These are phyloP conservation scores for Blastocystis sp. DNA, from an alignment of 352 stramenopile genomes.

Conservation along the genomic window DNA sequence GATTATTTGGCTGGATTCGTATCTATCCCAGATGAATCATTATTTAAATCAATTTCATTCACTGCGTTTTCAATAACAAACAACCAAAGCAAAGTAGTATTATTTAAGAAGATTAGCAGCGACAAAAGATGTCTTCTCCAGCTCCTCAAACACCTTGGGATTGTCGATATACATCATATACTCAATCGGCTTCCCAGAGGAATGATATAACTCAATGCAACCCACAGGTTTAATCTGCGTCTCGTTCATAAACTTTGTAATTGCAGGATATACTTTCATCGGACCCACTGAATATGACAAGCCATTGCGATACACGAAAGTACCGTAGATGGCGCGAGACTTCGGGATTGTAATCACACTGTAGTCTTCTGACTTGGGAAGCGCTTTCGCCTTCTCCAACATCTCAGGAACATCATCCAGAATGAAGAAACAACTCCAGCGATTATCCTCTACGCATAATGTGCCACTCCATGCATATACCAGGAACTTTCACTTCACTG, in stretches of 20 bases:
- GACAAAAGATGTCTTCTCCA: conserved; percentile 8
- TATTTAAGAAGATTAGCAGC: not conserved
- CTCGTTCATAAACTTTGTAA: not conserved
- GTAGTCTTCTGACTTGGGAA: not conserved
- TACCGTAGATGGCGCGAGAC: not conserved
- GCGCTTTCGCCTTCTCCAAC: not conserved
- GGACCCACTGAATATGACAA: conserved; percentile 1
- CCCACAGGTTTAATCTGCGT: not conserved
- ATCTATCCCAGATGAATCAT: not conserved
- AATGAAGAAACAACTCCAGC: conserved; percentile 27
- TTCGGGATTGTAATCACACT: conserved; percentile 22
- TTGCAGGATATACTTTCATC: conserved; percentile 33
- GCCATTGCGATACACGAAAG: not conserved
- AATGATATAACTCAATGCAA: conserved; percentile 17
- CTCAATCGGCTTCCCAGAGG: not conserved
- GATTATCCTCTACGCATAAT: conserved; percentile 10
- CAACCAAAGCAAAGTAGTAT: not conserved
- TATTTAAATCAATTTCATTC: not conserved
- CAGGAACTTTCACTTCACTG: not conserved
- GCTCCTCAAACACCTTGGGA: not conserved
- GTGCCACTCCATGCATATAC: not conserved
- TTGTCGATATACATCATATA: conserved; percentile 51
- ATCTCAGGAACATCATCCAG: conserved; percentile 6
- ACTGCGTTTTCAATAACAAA: not conserved
- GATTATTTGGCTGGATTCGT: not conserved